Base-by-base conservation (phyloP, 2,329 filamentous ascomycete genomes). In the Penicillium sp. region DNA sequence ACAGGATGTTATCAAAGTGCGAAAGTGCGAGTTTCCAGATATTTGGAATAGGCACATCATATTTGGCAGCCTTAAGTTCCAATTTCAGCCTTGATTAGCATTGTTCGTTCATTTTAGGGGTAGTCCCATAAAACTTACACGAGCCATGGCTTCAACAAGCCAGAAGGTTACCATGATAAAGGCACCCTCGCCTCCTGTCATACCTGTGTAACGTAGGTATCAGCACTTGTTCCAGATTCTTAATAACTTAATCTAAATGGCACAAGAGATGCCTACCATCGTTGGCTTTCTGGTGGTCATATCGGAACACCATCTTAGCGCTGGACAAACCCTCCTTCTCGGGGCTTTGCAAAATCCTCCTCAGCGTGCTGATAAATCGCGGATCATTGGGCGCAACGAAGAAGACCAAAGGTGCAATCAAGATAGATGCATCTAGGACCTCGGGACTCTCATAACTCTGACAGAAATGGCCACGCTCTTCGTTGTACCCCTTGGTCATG, bases 81-180 rank as follows among this genome's bases (percentile, higher is more conserved):
- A 23, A 31, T 38, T 27, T 15, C 17, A 35, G 7, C 10, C 7
- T 1, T 9, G n/a, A 17, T 57, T 15, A 54, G 50, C 29, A 42
- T 8, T 10, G 8, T n/a, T 43, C 50, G 42, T 27, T 33, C 27
- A 6, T 46, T 31, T 29, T 8, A 17, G 19, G 13, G 29, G 27
- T 38, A 23, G 21, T 31, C 19, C 13, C 13, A 37, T 33, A 48
- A 80, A 77, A 64, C 82, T 77, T 63, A 88, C 88, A 33, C 89
- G 82, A 31, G 88, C 90, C 75, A 92, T 82, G 25, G 89, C 88
- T 74, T 92, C 89, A 13, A 92, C 88, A 0, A 91, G 83, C 89
- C 89, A 92, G 71, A 92, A 92, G 0, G 89, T 92, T 69, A 89
- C 91, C 88, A 92, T 91, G 68, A 83, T 86, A 70, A 92, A 92